Evolutionary conservation across 83 land plant species (phyloP).

Genomic region (Thuja plicata): DNA sequence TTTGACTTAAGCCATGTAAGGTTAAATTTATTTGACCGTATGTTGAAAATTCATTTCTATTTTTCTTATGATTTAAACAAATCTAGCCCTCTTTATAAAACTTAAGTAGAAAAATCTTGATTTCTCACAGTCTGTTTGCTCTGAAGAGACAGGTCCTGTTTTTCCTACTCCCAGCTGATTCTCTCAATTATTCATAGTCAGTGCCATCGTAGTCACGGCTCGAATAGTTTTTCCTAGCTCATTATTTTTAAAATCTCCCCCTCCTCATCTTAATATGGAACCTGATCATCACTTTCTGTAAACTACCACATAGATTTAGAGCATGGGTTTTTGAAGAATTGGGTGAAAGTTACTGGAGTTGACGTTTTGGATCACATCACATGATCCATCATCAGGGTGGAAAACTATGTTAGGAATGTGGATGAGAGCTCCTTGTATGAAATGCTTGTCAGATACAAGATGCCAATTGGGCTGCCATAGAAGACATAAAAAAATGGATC

Average conservation of each 20-base stretch:
- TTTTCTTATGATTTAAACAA: neutral
- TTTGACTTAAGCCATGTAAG: neutral
- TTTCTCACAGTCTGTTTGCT: neutral
- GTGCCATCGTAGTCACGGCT: neutral
- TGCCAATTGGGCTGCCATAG: neutral
- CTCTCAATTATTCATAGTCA: neutral
- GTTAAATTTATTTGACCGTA: neutral
- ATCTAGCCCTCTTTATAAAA: neutral
- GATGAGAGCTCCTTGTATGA: neutral
- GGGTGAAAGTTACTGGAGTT: neutral
- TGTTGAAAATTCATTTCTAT: neutral
- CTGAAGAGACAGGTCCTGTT: neutral
- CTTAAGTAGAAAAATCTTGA: neutral
- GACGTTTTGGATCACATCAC: neutral
- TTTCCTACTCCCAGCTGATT: neutral
- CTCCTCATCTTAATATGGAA: neutral
- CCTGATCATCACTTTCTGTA: neutral
- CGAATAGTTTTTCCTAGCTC: neutral
- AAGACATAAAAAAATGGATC: neutral
- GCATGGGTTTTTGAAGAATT: neutral
- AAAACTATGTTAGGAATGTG: neutral
- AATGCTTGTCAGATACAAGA: neutral
- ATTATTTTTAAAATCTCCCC: neutral
- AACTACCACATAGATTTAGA: neutral
- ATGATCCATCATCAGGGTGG: neutral